phyloP scores from a whole-genome alignment of 2,329 filamentous ascomycete species.

The Cordyceps javanica region DNA sequence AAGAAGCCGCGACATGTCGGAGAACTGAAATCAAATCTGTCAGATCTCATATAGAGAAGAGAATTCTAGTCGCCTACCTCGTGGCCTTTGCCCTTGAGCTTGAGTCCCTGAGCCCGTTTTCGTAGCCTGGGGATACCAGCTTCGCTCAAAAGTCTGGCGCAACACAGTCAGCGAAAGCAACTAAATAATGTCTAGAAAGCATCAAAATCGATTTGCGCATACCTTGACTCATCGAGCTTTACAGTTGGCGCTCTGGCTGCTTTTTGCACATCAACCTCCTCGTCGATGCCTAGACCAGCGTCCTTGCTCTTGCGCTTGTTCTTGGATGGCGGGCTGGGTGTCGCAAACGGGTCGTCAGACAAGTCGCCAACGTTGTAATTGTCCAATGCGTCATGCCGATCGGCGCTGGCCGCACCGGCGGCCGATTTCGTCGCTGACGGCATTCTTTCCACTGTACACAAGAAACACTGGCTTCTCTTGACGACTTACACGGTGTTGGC shows the following conservation, averaged over 20 bases:
- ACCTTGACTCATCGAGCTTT: conserved; percentile 82
- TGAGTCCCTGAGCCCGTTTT: conserved; percentile 62
- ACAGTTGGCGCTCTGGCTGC: conserved; percentile 64
- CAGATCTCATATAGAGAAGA: not conserved
- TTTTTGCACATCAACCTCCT: conserved; percentile 77
- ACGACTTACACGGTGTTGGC: conserved; percentile 17
- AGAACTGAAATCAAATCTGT: conserved; percentile 51
- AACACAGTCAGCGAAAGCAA: not conserved
- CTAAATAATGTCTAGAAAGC: not conserved
- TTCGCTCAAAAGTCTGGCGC: conserved; percentile 65
- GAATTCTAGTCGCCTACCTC: conserved; percentile 49
- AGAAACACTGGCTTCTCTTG: not conserved
- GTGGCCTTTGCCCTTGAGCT: conserved; percentile 88
- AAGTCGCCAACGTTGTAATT: conserved; percentile 64
- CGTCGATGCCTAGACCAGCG: conserved; percentile 68
- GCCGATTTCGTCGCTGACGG: conserved; percentile 14
- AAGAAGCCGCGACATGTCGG: conserved; percentile 73
- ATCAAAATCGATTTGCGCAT: conserved; percentile 5
- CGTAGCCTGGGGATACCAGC: conserved; percentile 79
- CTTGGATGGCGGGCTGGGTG: conserved; percentile 34
- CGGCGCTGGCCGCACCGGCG: not conserved
- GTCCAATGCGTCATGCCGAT: conserved; percentile 58
- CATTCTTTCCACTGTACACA: conserved; percentile 15
- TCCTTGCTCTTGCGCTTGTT: conserved; percentile 45
- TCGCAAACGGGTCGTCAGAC: conserved; percentile 41